Percentiles rank a stretch among this genome's conserved stretches.
Conservation (phyloP, 345 rosid species). For the Toxicodendron radicans region DNA sequence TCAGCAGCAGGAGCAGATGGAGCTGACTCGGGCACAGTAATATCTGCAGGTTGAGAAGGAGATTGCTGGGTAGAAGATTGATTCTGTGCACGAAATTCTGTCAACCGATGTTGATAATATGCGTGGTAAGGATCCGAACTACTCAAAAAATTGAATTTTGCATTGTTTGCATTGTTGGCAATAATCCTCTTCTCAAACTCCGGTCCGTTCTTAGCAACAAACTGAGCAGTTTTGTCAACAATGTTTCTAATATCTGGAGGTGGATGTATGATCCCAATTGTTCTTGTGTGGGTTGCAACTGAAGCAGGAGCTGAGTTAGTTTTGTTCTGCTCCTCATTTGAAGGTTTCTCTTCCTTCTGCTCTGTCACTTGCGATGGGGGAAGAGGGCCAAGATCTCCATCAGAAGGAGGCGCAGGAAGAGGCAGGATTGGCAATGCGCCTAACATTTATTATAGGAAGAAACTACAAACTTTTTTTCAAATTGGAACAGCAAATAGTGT, state of each 20-base stretch:
- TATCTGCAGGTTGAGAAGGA: slow-evolving; percentile 35
- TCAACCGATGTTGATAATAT: slow-evolving; percentile 52
- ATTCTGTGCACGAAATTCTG: slow-evolving; percentile 57
- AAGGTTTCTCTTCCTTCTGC: slow-evolving; percentile 24
- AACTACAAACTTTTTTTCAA: background rate
- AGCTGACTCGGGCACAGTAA: slow-evolving; percentile 29
- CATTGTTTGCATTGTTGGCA: slow-evolving; percentile 58
- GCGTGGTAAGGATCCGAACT: slow-evolving; percentile 60
- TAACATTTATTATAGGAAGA: slow-evolving; percentile 27
- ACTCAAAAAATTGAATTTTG: slow-evolving; percentile 58
- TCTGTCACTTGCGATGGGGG: slow-evolving; percentile 45
- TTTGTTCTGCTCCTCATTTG: slow-evolving; percentile 34
- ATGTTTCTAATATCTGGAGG: slow-evolving; percentile 63
- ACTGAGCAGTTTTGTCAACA: slow-evolving; percentile 61
- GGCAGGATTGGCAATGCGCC: slow-evolving; percentile 40
- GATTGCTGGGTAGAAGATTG: slow-evolving; percentile 43
- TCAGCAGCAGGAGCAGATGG: slow-evolving; percentile 28
- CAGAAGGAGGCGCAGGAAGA: slow-evolving; percentile 52
- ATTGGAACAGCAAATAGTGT: background rate
- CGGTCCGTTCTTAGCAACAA: slow-evolving; percentile 64
- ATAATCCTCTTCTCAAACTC: slow-evolving; percentile 63
- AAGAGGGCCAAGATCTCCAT: slow-evolving; percentile 42
- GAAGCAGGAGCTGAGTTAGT: slow-evolving; percentile 33
- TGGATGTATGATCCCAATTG: slow-evolving; percentile 63
- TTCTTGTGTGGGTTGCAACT: slow-evolving; percentile 62